phyloP scores from a whole-genome alignment of 768 basidiomycete genomes.

The Xerocomus potaroensis region DNA sequence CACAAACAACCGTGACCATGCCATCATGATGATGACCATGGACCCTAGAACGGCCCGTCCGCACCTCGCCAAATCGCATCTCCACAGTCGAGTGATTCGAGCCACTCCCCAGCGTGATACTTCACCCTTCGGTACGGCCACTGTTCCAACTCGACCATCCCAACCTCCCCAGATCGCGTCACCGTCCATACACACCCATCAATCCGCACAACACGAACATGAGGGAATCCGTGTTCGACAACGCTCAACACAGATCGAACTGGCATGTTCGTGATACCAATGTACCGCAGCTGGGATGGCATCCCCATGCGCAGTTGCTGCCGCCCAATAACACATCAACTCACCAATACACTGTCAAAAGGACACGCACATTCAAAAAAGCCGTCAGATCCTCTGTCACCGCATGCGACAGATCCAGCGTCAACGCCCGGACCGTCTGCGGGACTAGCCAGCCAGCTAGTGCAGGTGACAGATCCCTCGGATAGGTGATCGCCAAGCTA shows the following conservation, averaged over 20 bases:
- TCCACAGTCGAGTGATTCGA: conserved; percentile 61
- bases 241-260: conserved; percentile 38
- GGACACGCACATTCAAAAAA: conserved; percentile 38
- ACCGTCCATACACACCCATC: conserved; percentile 57
- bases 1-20: too few relatives aligned
- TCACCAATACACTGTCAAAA: neutral
- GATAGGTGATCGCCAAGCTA: conserved; percentile 59
- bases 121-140: conserved; percentile 52
- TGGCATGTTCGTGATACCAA: conserved; percentile 50
- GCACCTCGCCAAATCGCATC: conserved; percentile 47
- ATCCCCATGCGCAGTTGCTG: conserved; percentile 60
- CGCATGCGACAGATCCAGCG: conserved; percentile 36
- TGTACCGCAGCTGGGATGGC: conserved; percentile 49
- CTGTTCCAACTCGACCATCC: conserved; percentile 42
- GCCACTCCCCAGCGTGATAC: conserved; percentile 58
- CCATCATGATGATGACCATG: too few relatives aligned
- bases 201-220: conserved; percentile 52
- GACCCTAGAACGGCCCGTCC: too few relatives aligned
- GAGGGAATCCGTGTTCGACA: conserved; percentile 59
- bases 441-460: conserved; percentile 70
- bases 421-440: conserved; percentile 44
- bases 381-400: conserved; percentile 38
- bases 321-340: neutral
- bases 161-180: conserved; percentile 24
- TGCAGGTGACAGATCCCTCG: conserved; percentile 56